Evolutionary conservation across 331 rosid genomes (phyloP).

Genomic region (Dryas integrifolia): DNA sequence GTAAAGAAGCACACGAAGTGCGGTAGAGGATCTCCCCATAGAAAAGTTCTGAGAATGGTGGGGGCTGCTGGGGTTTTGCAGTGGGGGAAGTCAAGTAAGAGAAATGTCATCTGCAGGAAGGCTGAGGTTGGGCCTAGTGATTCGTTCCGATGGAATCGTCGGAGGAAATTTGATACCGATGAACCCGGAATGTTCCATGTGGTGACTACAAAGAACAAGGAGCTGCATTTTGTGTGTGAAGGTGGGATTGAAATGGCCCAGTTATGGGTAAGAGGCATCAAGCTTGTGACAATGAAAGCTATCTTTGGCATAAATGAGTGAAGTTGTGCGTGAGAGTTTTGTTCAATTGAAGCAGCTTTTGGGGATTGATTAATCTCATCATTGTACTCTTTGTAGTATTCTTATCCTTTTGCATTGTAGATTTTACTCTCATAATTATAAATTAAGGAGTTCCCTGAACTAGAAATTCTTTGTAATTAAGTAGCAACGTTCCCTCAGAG

Average conservation of each 20-base stretch:
- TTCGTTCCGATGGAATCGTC: slow-evolving; percentile 49
- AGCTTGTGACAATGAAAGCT: slow-evolving; percentile 46
- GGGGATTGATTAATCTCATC: not conserved
- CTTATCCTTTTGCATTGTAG: not conserved
- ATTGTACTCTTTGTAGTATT: not conserved
- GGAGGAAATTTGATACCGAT: slow-evolving; percentile 48
- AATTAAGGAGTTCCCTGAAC: not conserved
- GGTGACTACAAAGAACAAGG: slow-evolving; percentile 51
- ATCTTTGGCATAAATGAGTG: slow-evolving; percentile 30
- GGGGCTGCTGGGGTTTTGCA: slow-evolving; percentile 43
- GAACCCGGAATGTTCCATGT: slow-evolving; percentile 55
- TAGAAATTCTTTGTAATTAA: not conserved
- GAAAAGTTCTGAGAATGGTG: slow-evolving; percentile 40
- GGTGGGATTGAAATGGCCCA: slow-evolving; percentile 62
- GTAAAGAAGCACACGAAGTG: slow-evolving; percentile 61
- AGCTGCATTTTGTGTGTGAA: slow-evolving; percentile 64
- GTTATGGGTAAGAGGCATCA: slow-evolving; percentile 66
- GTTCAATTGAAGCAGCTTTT: slow-evolving; percentile 3
- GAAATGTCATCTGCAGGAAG: slow-evolving; percentile 52
- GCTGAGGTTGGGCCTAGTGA: slow-evolving; percentile 59
- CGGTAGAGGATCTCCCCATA: slow-evolving; percentile 60
- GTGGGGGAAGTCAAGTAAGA: slow-evolving; percentile 60
- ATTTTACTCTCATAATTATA: not conserved
- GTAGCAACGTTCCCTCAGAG: not conserved
- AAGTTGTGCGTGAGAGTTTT: not conserved